Percentiles rank a stretch among this genome's conserved stretches.
Evolutionary conservation across 208 protist species (phyloP).

Genomic region (Crithidia sp.): DNA sequence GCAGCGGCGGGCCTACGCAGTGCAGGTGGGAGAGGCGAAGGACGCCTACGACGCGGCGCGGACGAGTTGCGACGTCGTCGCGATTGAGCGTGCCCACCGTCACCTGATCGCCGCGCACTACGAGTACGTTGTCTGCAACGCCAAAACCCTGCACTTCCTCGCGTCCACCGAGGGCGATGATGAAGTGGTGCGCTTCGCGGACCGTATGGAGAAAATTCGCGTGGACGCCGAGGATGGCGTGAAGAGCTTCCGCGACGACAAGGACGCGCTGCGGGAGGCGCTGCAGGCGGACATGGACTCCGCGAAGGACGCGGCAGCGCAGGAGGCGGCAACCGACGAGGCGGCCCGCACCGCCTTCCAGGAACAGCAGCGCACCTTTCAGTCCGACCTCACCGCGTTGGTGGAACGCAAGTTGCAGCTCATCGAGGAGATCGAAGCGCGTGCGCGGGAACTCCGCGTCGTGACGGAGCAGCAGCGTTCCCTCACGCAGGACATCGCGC

Average conservation of each 20-base stretch:
- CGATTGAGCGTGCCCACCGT: conserved; percentile 75
- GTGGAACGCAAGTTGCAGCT: conserved; percentile 50
- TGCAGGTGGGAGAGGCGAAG: conserved; percentile 56
- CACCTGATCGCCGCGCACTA: conserved; percentile 82
- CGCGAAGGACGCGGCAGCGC: conserved; percentile 46
- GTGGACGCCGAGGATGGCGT: conserved; percentile 63
- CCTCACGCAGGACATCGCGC: conserved; percentile 46
- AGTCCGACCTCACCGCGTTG: conserved; percentile 37
- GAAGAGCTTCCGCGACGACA: conserved; percentile 54
- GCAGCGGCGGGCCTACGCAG: conserved; percentile 35
- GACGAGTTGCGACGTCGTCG: conserved; percentile 62
- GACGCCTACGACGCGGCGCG: conserved; percentile 51
- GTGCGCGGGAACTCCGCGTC: conserved; percentile 56
- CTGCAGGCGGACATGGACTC: conserved; percentile 54
- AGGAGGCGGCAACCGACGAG: conserved; percentile 51
- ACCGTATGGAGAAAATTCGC: conserved; percentile 53
- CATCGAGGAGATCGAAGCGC: conserved; percentile 71
- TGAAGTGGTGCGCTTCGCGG: conserved; percentile 46
- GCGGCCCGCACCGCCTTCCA: conserved; percentile 43
- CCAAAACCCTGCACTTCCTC: conserved; percentile 59
- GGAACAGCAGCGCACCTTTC: conserved; percentile 35
- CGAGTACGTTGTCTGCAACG: conserved; percentile 64
- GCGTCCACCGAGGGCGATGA: conserved; percentile 36
- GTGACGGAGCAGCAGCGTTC: conserved; percentile 69
- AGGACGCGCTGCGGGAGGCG: conserved; percentile 39